phyloP scores from a whole-genome alignment of 2,329 filamentous ascomycete genomes.

The Ceratocystis variospora region DNA sequence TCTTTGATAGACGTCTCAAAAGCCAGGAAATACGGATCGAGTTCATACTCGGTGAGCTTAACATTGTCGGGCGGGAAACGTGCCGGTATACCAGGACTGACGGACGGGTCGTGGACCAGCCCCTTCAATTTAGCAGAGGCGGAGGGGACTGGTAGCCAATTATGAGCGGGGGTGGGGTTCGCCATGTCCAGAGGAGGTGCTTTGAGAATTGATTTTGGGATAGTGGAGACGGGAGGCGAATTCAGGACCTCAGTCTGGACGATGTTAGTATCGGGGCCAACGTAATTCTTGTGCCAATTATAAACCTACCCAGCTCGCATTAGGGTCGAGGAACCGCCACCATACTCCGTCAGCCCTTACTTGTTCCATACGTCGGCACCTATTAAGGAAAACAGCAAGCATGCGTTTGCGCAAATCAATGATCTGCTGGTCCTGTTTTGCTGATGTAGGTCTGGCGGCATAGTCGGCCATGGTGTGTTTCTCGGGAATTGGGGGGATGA shows the following conservation, averaged over 20 bases:
- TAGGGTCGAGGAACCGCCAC: constrained; percentile 95
- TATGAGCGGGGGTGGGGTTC: constrained; percentile 79
- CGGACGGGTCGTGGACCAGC: constrained; percentile 23
- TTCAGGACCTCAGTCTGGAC: constrained; percentile 80
- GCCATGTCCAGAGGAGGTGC: constrained; percentile 89
- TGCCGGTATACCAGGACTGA: constrained; percentile 25
- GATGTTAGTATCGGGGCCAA: constrained; percentile 20
- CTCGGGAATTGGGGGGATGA: constrained; percentile 93
- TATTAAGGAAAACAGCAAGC: constrained; percentile 87
- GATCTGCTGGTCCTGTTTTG: constrained; percentile 92
- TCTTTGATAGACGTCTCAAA: constrained; percentile 90
- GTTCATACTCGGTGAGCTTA: constrained; percentile 68
- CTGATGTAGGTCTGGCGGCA: constrained; percentile 91
- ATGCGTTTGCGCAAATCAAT: constrained; percentile 95
- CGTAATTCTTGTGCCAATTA: constrained; percentile 14
- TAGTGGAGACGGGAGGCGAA: constrained; percentile 75
- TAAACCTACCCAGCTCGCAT: constrained; percentile 79
- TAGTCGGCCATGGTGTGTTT: constrained; percentile 99
- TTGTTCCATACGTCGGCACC: constrained; percentile 84
- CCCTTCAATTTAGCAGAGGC: constrained; percentile 63
- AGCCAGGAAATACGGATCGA: constrained; percentile 90
- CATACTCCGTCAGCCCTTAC: constrained; percentile 87
- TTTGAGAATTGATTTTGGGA: constrained; percentile 88
- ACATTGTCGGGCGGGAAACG: constrained; percentile 72
- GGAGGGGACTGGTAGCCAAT: constrained; percentile 74